Conservation (phyloP, 2,329 filamentous ascomycete genomes). For the Cladosporium cucumerinum region DNA sequence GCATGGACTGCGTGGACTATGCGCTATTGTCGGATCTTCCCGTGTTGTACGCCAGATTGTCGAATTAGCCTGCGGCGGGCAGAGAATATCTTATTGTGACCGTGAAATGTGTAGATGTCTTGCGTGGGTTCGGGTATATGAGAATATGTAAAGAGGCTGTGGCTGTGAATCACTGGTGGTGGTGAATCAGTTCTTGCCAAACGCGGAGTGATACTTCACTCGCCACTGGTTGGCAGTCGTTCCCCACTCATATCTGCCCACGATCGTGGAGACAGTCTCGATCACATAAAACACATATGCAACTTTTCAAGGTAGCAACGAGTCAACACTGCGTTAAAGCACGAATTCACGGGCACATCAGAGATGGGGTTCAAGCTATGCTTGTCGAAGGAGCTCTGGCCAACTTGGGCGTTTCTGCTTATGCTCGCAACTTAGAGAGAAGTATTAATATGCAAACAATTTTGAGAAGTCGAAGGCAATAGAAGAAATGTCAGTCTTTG, state of each 20-base stretch:
- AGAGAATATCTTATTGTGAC: not conserved
- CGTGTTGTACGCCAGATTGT: conserved; percentile 9
- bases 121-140: not conserved
- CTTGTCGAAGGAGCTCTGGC: too few species aligned
- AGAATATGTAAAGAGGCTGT: not conserved
- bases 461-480: too few species aligned
- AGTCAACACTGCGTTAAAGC: too few species aligned
- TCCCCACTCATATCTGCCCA: conserved; percentile 3
- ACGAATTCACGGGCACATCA: too few species aligned
- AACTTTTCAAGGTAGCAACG: too few species aligned
- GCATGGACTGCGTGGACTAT: conserved; percentile 24
- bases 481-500: not conserved
- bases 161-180: not conserved
- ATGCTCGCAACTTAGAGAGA: too few species aligned
- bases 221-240: conserved; percentile 2
- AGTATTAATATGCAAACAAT: too few species aligned
- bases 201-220: not conserved
- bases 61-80: not conserved
- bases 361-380: too few species aligned
- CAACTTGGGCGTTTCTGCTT: too few species aligned
- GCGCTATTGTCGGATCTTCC: conserved; percentile 12
- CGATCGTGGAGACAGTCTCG: not conserved
- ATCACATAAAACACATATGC: not conserved
- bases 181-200: not conserved
- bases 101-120: not conserved